Evolutionary conservation across 1,284 basidiomycete species (phyloP), one percentile per base, ranked within the genome.

Genomic region (Boletus calvinii): DNA sequence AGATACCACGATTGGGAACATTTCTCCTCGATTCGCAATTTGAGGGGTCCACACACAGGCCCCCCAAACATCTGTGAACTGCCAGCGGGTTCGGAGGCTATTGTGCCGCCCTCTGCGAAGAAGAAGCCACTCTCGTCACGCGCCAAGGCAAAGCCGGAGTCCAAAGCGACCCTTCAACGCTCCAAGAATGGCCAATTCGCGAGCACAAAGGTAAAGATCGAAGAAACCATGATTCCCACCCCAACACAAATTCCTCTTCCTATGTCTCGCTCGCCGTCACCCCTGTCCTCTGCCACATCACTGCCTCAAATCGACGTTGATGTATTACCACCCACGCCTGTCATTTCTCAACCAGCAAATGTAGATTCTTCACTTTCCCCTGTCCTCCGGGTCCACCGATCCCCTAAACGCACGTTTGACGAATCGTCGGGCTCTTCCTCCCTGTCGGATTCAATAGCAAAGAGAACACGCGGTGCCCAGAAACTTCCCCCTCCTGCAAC

Each of bases 1-100:
- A 91, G 89, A 31, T 94, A 94, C 65, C 89, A 94, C 64, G 90
- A 92, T 62, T 94, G 90, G 91, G 91, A 95, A 65, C 93, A 95
- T 68, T 95, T 94, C 66, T 93, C 90, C n/a, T 92, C 89, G 18
- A 88, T 95, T 48, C 87, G 92, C 36, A 94, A 90, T 67, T 72
- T 93, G 31, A 77, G 77, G n/a, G 92, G 92, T 3, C 93, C 93
- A 0, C 92, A 94, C 63, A 74, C 80, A 0, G 93, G 92, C 6
- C 72, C 87, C 5, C 92, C 93, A 4, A 73, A 76, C 50, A 83
- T 94, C 11, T 68, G 74, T 42, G 89, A 92, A 67, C 70, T 75
- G 1, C 69, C 75, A 12, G 71, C 65, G 3, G 60, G 63, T 24
- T 54, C 69, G 64, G 62, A 61, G 15, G 56, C 53, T 50, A 52